These are phyloP conservation scores for Globisporangium ultimum DNA, from an alignment of 352 stramenopile genomes.

Conservation along the genomic window DNA sequence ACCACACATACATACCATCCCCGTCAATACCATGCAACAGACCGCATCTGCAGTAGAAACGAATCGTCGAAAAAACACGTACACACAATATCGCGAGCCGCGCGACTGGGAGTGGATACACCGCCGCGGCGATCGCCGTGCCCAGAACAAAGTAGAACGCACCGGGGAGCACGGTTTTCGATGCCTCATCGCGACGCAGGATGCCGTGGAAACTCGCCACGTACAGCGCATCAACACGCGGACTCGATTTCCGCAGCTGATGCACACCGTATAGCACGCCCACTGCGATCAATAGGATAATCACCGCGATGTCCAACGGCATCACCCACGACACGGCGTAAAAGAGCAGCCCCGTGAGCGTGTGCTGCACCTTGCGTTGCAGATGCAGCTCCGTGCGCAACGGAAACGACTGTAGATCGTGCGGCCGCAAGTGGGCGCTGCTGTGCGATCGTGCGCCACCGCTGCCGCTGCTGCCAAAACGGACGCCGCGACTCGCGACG, in stretches of 20 bases:
- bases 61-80: constrained; percentile 14
- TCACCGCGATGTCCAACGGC: constrained; percentile 9
- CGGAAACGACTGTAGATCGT: neutral
- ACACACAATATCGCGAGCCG: constrained; percentile 58
- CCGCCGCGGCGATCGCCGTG: constrained; percentile 27
- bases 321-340: constrained; percentile 32
- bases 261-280: constrained; percentile 35
- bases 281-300: constrained; percentile 32
- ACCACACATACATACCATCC: too few relatives aligned
- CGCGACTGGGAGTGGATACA: constrained; percentile 37
- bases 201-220: constrained; percentile 39
- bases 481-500: constrained; percentile 15
- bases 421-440: neutral
- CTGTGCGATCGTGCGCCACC: neutral
- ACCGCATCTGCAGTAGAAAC: neutral
- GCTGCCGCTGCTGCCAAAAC: too few relatives aligned
- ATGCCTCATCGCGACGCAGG: constrained; percentile 43
- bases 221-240: constrained; percentile 32
- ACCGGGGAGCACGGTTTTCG: constrained; percentile 30
- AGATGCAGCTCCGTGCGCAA: constrained; percentile 40
- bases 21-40: too few relatives aligned
- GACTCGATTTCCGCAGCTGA: constrained; percentile 21
- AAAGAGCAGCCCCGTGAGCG: constrained; percentile 43
- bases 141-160: constrained; percentile 65
- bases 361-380: constrained; percentile 49